Base-by-base conservation (phyloP, 2,329 filamentous ascomycete species). In the Paramyrothecium roridum region DNA sequence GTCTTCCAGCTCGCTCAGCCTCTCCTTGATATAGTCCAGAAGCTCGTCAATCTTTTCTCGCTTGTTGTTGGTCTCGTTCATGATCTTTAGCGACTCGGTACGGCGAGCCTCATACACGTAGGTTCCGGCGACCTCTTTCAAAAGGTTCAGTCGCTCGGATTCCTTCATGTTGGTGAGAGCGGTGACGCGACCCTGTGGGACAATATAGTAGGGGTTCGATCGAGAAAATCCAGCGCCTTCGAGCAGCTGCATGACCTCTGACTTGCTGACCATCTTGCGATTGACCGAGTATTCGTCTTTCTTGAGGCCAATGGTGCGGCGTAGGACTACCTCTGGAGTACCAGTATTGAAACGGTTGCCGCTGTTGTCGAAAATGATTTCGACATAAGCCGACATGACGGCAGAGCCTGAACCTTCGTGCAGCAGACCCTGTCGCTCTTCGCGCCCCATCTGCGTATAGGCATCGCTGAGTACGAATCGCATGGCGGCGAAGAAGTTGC, bases 151-250 rank as follows among this genome's bases (percentile, higher is more conserved):
- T 52, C 95, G 85, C 70, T 97, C 93, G 1, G 87, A 86, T 71
- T 99, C 95, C 73, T 97, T 97, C 95, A 99, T 99, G 71, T 98
- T 99, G 48, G 95, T 99, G 67, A 99, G 80, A 22, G 91, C 88
- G 0, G 95, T 98, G 57, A 99, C 93, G 68, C 95, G 91, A 53
- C 95, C 95, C 72, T 99, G 95, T 0, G 96, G 95, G 2, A 99
- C 96, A 65, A 99, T 99, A 72, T 99, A 99, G 80, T 98, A 99
- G 23, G 95, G 95, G 70, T 99, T 99, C 55, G 93, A 96, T 62
- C 92, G 87, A 58, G 93, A 98, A 73, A 99, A 98, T 20, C 95
- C 95, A 16, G 95, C 95, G 8, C 92, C 96, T 72, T 99, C 95
- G 46, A 99, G 83, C 40, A 99, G 82, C 70, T 96, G 96, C 80